These are phyloP conservation scores for Erigeron philadelphicus DNA, from an alignment of 140 eudicot species.

Conservation along the genomic window DNA sequence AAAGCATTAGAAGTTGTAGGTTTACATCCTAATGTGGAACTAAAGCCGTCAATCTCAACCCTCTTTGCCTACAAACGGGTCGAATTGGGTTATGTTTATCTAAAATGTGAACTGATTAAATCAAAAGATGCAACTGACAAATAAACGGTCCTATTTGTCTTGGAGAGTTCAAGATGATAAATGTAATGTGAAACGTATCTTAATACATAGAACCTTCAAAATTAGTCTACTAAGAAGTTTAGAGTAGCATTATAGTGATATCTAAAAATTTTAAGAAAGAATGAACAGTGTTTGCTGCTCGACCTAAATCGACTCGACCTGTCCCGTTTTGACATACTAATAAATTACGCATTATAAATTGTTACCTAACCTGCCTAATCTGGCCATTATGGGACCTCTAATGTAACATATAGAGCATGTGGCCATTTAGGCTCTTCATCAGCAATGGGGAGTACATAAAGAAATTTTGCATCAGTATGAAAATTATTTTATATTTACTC, in stretches of 20 bases:
- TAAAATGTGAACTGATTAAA: neutral
- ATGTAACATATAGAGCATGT: too few species aligned
- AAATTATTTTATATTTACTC: too few species aligned
- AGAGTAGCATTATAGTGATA: neutral
- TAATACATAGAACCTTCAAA: conserved; percentile 3
- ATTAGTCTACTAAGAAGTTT: neutral
- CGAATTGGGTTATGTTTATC: neutral
- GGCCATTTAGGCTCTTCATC: too few species aligned
- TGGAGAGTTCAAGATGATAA: neutral
- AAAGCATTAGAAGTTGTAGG: neutral
- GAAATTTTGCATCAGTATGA: too few species aligned
- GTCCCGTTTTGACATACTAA: too few species aligned
- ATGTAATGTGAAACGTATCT: neutral
- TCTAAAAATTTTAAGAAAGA: neutral
- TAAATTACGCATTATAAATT: neutral
- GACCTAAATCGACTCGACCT: too few species aligned
- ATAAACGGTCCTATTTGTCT: neutral
- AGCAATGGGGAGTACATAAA: too few species aligned
- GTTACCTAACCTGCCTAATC: neutral
- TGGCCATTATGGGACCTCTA: neutral
- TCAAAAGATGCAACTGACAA: neutral
- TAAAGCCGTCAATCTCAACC: neutral
- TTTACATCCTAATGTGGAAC: neutral
- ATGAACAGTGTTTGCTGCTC: too few species aligned
- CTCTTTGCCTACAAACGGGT: neutral